Evolutionary conservation across 208 protist genomes (phyloP).

Genomic region (Angomonas ambiguus): DNA sequence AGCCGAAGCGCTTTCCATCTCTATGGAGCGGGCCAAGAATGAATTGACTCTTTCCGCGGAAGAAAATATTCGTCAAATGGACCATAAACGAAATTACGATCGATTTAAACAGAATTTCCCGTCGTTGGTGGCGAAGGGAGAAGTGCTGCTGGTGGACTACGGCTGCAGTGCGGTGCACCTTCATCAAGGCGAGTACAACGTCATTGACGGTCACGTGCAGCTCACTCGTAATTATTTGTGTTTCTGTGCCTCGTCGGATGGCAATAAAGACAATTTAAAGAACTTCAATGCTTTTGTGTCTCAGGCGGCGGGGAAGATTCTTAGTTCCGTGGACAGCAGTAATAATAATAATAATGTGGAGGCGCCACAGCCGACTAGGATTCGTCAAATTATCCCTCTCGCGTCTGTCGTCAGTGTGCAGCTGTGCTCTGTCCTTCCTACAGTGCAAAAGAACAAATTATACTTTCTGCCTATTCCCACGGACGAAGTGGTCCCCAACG

Average conservation of each 20-base stretch:
- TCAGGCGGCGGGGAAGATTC: constrained; percentile 18
- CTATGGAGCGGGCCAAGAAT: constrained; percentile 42
- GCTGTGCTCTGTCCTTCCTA: constrained; percentile 54
- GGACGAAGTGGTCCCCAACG: constrained; percentile 45
- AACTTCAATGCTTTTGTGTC: constrained; percentile 25
- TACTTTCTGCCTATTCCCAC: constrained; percentile 69
- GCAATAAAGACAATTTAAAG: too few relatives aligned
- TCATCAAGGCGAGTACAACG: constrained; percentile 23
- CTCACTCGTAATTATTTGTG: constrained; percentile 65
- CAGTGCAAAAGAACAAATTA: constrained; percentile 33
- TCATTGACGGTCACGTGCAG: constrained; percentile 43
- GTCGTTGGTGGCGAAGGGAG: constrained; percentile 40
- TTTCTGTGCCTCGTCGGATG: constrained; percentile 60
- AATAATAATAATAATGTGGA: neutral
- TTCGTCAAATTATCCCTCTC: constrained; percentile 60
- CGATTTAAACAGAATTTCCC: constrained; percentile 57
- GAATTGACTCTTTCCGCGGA: constrained; percentile 49
- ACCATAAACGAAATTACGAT: constrained; percentile 47
- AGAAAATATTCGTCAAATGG: constrained; percentile 49
- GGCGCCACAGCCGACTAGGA: constrained; percentile 14
- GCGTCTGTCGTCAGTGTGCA: constrained; percentile 51
- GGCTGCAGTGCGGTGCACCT: constrained; percentile 42
- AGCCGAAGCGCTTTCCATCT: constrained; percentile 31
- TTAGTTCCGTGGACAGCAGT: constrained; percentile 7
- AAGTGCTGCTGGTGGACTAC: constrained; percentile 69